phyloP scores from a whole-genome alignment of 371 early-diverging fungal genomes.

The Lichtheimia corymbifera region DNA sequence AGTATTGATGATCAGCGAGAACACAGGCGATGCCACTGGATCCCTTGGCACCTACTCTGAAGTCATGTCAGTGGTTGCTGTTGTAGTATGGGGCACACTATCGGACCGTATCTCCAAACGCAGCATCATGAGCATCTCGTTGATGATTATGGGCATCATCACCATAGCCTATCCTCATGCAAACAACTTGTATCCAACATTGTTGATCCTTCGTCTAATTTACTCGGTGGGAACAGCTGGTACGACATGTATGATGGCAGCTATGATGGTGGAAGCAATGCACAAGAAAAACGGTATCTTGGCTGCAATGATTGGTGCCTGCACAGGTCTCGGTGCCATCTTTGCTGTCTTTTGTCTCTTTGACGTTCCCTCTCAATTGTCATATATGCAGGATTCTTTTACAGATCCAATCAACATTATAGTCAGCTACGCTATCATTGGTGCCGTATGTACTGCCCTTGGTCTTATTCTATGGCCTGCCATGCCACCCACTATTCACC shows the following conservation, averaged over 20 bases:
- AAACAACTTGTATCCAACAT: slow-evolving; percentile 49
- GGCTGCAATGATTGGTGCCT: slow-evolving; percentile 54
- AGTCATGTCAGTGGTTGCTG: slow-evolving; percentile 42
- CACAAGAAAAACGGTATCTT: slow-evolving; percentile 51
- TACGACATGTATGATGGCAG: slow-evolving; percentile 70
- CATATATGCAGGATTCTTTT: slow-evolving; percentile 9
- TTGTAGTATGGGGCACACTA: slow-evolving; percentile 33
- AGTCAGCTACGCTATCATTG: slow-evolving; percentile 29
- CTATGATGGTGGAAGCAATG: slow-evolving; percentile 53
- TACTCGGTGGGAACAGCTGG: slow-evolving; percentile 74
- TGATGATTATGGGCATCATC: slow-evolving; percentile 54
- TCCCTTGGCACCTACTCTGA: slow-evolving; percentile 65
- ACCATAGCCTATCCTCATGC: slow-evolving; percentile 51
- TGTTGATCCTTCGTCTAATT: slow-evolving; percentile 54
- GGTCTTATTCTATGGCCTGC: slow-evolving; percentile 35
- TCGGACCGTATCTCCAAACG: slow-evolving; percentile 25
- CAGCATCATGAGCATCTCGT: slow-evolving; percentile 15
- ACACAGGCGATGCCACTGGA: slow-evolving; percentile 40
- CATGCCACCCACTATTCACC: slow-evolving; percentile 32
- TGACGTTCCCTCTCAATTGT: slow-evolving; percentile 36
- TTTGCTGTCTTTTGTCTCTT: slow-evolving; percentile 51
- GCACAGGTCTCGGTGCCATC: slow-evolving; percentile 55
- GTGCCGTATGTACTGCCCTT: slow-evolving; percentile 36
- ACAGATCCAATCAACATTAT: slow-evolving; percentile 13
- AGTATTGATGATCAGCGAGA: slow-evolving; percentile 11